These are phyloP conservation scores for Tolypocladium amazonense DNA, from an alignment of 2,329 filamentous ascomycete genomes.

Conservation along the genomic window DNA sequence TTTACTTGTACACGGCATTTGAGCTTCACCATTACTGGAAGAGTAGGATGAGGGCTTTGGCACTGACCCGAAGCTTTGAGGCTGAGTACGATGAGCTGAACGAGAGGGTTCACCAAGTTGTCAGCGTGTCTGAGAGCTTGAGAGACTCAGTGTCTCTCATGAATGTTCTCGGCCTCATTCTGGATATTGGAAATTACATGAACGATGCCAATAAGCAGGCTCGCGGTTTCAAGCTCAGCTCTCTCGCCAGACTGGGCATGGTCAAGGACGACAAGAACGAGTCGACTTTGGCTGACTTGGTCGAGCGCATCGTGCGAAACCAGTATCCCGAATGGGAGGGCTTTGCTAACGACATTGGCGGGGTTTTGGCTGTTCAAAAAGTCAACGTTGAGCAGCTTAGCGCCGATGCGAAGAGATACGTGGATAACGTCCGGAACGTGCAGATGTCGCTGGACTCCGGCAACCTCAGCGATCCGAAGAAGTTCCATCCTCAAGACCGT, in stretches of 20 bases:
- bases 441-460: conserved; percentile 86
- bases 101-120: conserved; percentile 74
- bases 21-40: conserved; percentile 99
- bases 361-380: conserved; percentile 73
- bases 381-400: conserved; percentile 91
- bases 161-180: conserved; percentile 89
- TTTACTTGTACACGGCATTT: conserved; percentile 86
- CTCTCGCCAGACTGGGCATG: conserved; percentile 85
- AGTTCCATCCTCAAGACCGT: conserved; percentile 95
- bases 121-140: conserved; percentile 76
- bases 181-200: conserved; percentile 99
- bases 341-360: conserved; percentile 74
- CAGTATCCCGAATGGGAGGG: conserved; percentile 94
- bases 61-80: conserved; percentile 75
- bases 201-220: conserved; percentile 99
- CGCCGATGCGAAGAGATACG: conserved; percentile 79
- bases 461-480: conserved; percentile 91
- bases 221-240: conserved; percentile 94
- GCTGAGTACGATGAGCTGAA: conserved; percentile 86
- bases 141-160: conserved; percentile 87
- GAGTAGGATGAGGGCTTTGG: conserved; percentile 84
- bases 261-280: conserved; percentile 99
- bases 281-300: conserved; percentile 86
- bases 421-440: conserved; percentile 88
- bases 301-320: conserved; percentile 91